Evolutionary conservation across 2,329 filamentous ascomycete species (phyloP), one percentile per base, ranked within the genome.

Genomic region (Fusarium sp.): DNA sequence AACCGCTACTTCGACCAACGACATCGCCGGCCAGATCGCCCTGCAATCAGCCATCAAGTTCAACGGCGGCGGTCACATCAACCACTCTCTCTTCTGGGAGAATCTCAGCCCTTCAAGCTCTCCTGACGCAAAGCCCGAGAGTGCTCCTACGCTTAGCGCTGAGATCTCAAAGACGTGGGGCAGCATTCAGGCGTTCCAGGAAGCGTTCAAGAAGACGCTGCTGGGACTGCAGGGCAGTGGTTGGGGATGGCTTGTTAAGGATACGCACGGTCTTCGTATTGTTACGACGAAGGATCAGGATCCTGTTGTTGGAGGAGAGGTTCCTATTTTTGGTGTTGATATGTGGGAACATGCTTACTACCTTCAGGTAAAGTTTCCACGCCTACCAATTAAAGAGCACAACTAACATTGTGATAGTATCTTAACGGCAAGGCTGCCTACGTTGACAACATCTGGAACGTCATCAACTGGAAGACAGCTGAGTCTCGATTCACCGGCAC

Each of bases 331-430:
- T 46, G 94, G 94, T 0, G 87, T 97, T 5, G 94, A 97, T 81
- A 96, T 97, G 90, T 97, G 94, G 94, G 94, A 97, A 85, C 94
- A 97, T 84, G 94, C 94, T 2, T 97, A 97, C 80, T 97, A 97
- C 80, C 84, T 97, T 23, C 94, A 94, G 86, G 90, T 91, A 69
- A 73, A 84, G 43, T n/a, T 8, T 19, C 62, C 43, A 44, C 59
- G 25, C 33, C 21, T 37, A 60, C 10, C 8, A 19, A 5, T 18
- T 16, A 15, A 21, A 9, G 5, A 6, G 28, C 35, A 33, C 7
- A 25, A 46, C 40, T 73, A 52, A 73, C 3, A 9, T 60, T 37
- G 76, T 67, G 25, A 67, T 86, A 93, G 89, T 95, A 94, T 76
- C 85, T 92, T 66, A 95, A 95, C 77, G 90, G 90, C 67, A 94